Percentiles rank a stretch among this genome's conserved stretches.
Evolutionary conservation across 768 basidiomycete genomes (phyloP).

Genomic region (Rhodosporidiobolus odoratus): DNA sequence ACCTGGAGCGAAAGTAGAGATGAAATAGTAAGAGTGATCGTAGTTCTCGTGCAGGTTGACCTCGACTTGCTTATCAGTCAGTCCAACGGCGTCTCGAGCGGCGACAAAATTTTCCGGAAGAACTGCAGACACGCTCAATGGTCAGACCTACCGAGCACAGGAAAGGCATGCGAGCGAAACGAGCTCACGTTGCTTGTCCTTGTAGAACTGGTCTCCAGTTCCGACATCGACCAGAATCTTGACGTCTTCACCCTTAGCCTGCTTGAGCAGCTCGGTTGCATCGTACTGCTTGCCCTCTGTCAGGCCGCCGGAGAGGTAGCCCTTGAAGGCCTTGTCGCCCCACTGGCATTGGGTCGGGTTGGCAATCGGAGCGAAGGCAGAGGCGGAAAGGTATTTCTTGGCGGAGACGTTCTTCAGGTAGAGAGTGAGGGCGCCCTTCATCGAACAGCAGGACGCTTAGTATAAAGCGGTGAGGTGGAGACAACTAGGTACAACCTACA

Average conservation of each 20-base stretch:
- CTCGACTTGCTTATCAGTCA: slow-evolving; percentile 67
- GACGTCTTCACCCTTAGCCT: slow-evolving; percentile 55
- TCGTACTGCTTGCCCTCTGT: slow-evolving; percentile 77
- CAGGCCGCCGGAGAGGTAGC: slow-evolving; percentile 71
- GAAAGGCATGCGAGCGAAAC: not conserved
- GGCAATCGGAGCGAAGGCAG: slow-evolving; percentile 78
- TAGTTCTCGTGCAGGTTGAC: slow-evolving; percentile 50
- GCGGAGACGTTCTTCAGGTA: slow-evolving; percentile 66
- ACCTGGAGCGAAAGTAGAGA: slow-evolving; percentile 44
- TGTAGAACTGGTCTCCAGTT: slow-evolving; percentile 59
- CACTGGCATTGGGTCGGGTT: slow-evolving; percentile 78
- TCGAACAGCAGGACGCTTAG: not conserved
- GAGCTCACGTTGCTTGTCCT: slow-evolving; percentile 61
- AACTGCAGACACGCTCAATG: slow-evolving; percentile 47
- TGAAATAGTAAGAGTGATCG: slow-evolving; percentile 66
- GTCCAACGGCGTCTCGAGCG: slow-evolving; percentile 67
- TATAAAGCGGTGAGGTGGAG: not conserved
- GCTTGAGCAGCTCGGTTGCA: slow-evolving; percentile 72
- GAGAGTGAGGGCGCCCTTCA: slow-evolving; percentile 70
- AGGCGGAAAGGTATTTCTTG: slow-evolving; percentile 67
- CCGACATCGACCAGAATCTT: slow-evolving; percentile 71
- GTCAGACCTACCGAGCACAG: not conserved
- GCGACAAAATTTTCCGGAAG: slow-evolving; percentile 81
- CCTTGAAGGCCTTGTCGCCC: slow-evolving; percentile 85
- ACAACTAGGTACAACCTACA: slow-evolving; percentile 1